These are phyloP conservation scores for Rhizopus arrhizus DNA, from an alignment of 371 early-diverging fungal genomes.

Conservation along the genomic window DNA sequence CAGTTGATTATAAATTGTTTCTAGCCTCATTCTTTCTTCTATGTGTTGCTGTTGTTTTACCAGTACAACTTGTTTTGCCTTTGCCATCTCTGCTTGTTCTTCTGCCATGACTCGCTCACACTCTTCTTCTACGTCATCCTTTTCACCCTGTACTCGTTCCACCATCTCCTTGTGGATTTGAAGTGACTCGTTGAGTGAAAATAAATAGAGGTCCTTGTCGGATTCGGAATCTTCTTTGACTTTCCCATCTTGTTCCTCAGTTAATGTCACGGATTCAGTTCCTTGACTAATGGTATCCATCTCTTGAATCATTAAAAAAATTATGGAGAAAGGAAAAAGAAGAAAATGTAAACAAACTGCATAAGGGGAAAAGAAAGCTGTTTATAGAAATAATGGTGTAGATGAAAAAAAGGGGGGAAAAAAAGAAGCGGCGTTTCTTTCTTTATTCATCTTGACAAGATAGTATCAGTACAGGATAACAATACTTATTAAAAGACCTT, in stretches of 20 bases:
- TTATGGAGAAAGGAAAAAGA: too few relatives aligned
- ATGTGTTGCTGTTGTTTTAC: slow-evolving; percentile 9
- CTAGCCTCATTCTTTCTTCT: slow-evolving; percentile 8
- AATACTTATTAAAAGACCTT: too few relatives aligned
- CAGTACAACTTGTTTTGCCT: slow-evolving; percentile 7
- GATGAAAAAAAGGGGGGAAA: too few relatives aligned
- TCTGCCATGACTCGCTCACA: slow-evolving; percentile 15
- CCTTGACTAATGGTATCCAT: too few relatives aligned
- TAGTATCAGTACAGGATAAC: too few relatives aligned
- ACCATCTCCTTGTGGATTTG: slow-evolving; percentile 48
- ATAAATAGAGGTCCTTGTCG: slow-evolving; percentile 46
- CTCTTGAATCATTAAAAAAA: too few relatives aligned
- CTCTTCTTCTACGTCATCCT: slow-evolving; percentile 27
- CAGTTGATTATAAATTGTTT: slow-evolving; percentile 20
- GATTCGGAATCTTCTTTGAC: slow-evolving; percentile 32
- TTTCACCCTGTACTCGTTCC: slow-evolving; percentile 37
- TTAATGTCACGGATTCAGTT: too few relatives aligned
- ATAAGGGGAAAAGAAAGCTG: too few relatives aligned
- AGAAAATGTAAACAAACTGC: too few relatives aligned
- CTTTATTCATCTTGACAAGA: too few relatives aligned
- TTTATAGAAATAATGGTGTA: too few relatives aligned
- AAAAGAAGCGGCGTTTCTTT: too few relatives aligned
- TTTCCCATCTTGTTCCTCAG: background rate
- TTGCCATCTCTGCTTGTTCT: slow-evolving; percentile 1
- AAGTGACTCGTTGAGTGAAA: slow-evolving; percentile 42